Evolutionary conservation across 352 stramenopile species (phyloP).

Genomic region (Phytopythium oedochilum): DNA sequence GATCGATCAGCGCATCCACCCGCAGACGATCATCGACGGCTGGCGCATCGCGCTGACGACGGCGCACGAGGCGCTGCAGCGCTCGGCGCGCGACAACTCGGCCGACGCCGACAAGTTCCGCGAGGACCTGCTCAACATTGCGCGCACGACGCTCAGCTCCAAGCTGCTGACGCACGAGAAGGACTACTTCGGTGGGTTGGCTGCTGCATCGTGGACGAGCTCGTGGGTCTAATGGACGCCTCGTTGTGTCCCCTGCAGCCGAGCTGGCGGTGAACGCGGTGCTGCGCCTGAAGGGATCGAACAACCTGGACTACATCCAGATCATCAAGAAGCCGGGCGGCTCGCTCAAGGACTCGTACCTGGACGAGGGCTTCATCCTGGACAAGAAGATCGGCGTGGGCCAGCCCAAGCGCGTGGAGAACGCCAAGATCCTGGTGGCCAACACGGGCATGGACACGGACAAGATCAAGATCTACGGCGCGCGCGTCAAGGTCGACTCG

Average conservation of each 20-base stretch:
- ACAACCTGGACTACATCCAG: slow-evolving; percentile 98
- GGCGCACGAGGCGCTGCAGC: slow-evolving; percentile 6
- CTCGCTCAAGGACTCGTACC: slow-evolving; percentile 95
- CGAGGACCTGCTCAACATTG: slow-evolving; percentile 96
- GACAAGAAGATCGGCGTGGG: slow-evolving; percentile 96
- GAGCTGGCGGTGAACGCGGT: slow-evolving; percentile 96
- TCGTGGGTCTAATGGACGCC: too few species aligned
- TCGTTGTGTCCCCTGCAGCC: slow-evolving; percentile 17
- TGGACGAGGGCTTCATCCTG: slow-evolving; percentile 98
- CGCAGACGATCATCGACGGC: slow-evolving; percentile 98
- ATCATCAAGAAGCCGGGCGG: slow-evolving; percentile 98
- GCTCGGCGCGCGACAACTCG: slow-evolving; percentile 53
- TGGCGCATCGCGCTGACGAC: slow-evolving; percentile 90
- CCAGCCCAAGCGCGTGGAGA: slow-evolving; percentile 96
- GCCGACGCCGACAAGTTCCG: slow-evolving; percentile 86
- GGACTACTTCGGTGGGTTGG: slow-evolving; percentile 90
- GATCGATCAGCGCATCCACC: slow-evolving; percentile 95
- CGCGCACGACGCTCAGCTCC: slow-evolving; percentile 96
- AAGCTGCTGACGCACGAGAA: slow-evolving; percentile 99
- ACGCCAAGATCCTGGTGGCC: slow-evolving; percentile 98
- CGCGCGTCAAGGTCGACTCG: slow-evolving; percentile 95
- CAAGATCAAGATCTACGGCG: slow-evolving; percentile 99
- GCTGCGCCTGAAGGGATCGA: slow-evolving; percentile 92
- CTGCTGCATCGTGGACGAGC: too few species aligned
- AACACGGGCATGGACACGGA: slow-evolving; percentile 99